phyloP scores from a whole-genome alignment of 2,329 filamentous ascomycete species.

The Aureobasidium mangrovei region DNA sequence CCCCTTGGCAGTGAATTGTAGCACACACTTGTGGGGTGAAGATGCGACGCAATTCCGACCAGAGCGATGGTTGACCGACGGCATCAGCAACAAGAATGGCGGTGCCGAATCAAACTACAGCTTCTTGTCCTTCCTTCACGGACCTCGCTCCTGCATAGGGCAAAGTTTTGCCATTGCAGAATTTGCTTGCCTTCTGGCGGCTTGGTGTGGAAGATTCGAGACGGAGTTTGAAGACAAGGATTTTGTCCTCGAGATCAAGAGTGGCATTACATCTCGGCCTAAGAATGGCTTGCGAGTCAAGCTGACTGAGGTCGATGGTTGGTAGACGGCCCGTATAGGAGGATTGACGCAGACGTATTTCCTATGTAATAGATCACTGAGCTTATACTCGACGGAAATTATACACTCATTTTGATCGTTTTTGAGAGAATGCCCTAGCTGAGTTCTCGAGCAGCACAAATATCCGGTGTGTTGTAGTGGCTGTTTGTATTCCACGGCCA shows the following conservation, averaged over 20 bases:
- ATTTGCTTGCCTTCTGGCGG: conserved; percentile 73
- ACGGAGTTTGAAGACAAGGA: conserved; percentile 56
- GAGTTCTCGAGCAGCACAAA: too few relatives aligned
- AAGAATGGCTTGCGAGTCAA: conserved; percentile 62
- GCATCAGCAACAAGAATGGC: conserved; percentile 48
- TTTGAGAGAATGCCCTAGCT: too few relatives aligned
- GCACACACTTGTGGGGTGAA: conserved; percentile 61
- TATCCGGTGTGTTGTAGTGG: too few relatives aligned
- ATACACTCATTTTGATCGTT: too few relatives aligned
- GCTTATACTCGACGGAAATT: too few relatives aligned
- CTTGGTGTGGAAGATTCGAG: conserved; percentile 66
- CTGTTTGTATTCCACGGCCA: too few relatives aligned
- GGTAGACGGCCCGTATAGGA: conserved; percentile 35
- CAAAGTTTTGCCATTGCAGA: conserved; percentile 72
- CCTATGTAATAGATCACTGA: too few relatives aligned
- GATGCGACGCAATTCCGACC: conserved; percentile 71
- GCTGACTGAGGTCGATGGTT: conserved; percentile 58
- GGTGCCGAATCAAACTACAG: conserved; percentile 69
- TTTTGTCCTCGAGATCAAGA: conserved; percentile 55
- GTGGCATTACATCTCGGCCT: conserved; percentile 63
- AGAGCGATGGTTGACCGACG: conserved; percentile 59
- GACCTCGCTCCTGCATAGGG: conserved; percentile 78
- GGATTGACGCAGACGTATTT: not conserved
- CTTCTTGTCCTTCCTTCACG: conserved; percentile 76
- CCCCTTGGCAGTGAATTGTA: conserved; percentile 61